Percentiles rank a stretch among this genome's conserved stretches.
phyloP scores from a whole-genome alignment of 805 yeast species.

The Pichia cabralensis region DNA sequence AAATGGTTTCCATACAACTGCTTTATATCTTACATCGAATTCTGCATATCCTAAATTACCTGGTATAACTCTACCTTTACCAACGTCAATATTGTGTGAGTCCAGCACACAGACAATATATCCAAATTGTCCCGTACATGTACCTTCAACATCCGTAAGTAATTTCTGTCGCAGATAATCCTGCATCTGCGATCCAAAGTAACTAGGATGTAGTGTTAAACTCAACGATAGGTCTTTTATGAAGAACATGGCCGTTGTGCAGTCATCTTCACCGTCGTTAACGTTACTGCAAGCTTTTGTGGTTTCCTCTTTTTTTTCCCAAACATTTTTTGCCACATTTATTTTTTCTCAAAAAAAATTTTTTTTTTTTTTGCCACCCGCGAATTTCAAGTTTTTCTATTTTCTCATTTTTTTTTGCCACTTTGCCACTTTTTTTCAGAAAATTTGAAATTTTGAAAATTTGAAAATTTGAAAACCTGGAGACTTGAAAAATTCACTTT shows the following conservation, averaged over 20 bases:
- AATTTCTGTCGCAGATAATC: conserved; percentile 83
- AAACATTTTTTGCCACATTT: no score
- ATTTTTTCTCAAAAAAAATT: neutral
- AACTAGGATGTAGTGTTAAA: conserved; percentile 92
- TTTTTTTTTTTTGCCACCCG: neutral
- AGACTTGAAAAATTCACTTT: no score
- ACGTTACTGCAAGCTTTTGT: no score
- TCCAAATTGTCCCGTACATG: conserved; percentile 98
- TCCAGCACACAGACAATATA: conserved; percentile 94
- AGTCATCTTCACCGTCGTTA: no score
- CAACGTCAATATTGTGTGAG: conserved; percentile 89
- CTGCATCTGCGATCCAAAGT: conserved; percentile 96
- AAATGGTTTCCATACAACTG: conserved; percentile 97
- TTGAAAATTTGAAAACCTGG: no score
- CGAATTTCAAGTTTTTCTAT: no score
- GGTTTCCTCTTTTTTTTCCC: no score
- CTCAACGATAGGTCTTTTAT: conserved; percentile 83
- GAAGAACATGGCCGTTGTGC: no score
- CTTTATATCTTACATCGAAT: conserved; percentile 90
- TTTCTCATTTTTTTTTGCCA: no score
- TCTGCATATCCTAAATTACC: conserved; percentile 85
- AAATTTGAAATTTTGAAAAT: no score
- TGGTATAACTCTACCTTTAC: conserved; percentile 85
- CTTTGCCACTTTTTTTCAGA: no score
- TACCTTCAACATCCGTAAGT: conserved; percentile 93